Conservation (phyloP, 768 basidiomycete genomes). For the Lyophyllum decastes region DNA sequence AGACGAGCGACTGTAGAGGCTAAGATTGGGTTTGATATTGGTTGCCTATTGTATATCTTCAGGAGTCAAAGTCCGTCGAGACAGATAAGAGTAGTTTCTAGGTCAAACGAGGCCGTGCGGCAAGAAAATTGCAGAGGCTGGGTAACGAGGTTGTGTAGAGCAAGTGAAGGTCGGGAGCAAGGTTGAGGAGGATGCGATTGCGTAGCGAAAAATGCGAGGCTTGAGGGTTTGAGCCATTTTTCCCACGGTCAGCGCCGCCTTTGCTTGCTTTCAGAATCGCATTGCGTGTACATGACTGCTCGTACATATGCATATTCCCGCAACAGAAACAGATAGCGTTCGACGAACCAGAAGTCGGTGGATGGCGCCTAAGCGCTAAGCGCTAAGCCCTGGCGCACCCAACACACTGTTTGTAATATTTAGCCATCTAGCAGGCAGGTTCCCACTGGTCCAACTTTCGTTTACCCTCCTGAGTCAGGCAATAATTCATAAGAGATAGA, state of each 20-base stretch:
- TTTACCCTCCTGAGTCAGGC: too few relatives aligned
- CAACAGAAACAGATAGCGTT: too few relatives aligned
- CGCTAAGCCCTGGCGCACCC: too few relatives aligned
- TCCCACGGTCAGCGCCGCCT: slow-evolving; percentile 12
- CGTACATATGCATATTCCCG: too few relatives aligned
- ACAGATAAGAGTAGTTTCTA: not conserved
- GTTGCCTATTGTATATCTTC: slow-evolving; percentile 2
- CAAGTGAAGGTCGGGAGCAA: slow-evolving; percentile 3
- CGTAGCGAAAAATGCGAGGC: slow-evolving; percentile 4
- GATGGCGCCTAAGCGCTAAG: too few relatives aligned
- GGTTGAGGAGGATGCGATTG: not conserved
- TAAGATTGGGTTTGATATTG: slow-evolving; percentile 13
- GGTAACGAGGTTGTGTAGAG: not conserved
- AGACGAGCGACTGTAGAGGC: slow-evolving; percentile 2
- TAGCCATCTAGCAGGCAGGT: too few relatives aligned
- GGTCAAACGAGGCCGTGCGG: not conserved
- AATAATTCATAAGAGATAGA: too few relatives aligned
- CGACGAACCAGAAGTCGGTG: too few relatives aligned
- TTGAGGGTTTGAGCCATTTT: slow-evolving; percentile 5
- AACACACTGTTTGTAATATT: too few relatives aligned
- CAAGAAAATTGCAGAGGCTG: slow-evolving; percentile 1
- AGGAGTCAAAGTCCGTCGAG: not conserved
- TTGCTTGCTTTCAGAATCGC: too few relatives aligned
- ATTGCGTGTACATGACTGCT: too few relatives aligned
- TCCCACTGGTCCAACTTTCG: too few relatives aligned